phyloP scores from a whole-genome alignment of 345 rosid genomes.

The Cardamine chenopodiifolia region DNA sequence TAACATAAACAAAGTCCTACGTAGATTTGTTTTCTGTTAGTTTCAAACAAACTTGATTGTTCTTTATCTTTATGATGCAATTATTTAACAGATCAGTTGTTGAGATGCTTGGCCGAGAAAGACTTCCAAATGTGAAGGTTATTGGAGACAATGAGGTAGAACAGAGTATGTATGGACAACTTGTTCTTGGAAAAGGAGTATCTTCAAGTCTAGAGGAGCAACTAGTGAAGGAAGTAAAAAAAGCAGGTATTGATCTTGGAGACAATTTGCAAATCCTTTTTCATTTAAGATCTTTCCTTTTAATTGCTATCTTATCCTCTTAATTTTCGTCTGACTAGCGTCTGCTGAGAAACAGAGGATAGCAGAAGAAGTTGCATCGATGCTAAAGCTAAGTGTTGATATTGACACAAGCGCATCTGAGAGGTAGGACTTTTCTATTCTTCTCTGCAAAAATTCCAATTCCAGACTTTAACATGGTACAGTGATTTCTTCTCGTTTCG shows the following conservation, averaged over 20 bases:
- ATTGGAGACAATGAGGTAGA: conserved; percentile 71
- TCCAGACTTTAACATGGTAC: background rate
- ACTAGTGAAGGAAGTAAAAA: conserved; percentile 73
- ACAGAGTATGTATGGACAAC: conserved; percentile 78
- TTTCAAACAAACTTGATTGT: background rate
- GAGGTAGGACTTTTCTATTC: conserved; percentile 49
- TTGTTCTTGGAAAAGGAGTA: conserved; percentile 63
- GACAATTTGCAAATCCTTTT: background rate
- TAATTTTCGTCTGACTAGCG: conserved; percentile 49
- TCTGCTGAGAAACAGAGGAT: conserved; percentile 87
- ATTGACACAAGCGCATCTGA: conserved; percentile 78
- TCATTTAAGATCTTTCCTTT: background rate
- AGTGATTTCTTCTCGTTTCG: background rate
- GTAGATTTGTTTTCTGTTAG: background rate
- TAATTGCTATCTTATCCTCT: conserved; percentile 23
- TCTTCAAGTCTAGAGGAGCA: conserved; percentile 69
- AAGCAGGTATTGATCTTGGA: conserved; percentile 58
- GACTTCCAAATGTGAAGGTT: conserved; percentile 61
- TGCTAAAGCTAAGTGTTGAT: conserved; percentile 80
- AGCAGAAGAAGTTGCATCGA: conserved; percentile 89
- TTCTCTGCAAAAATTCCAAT: background rate
- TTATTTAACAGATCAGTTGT: conserved; percentile 58
- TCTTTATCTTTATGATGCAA: background rate
- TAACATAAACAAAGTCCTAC: background rate
- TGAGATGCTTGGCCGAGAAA: conserved; percentile 76